A percentile compares a stretch with the other conserved stretches of the same genome.
Conservation (phyloP, 2,329 filamentous ascomycete species). For the Apiospora arundinis region DNA sequence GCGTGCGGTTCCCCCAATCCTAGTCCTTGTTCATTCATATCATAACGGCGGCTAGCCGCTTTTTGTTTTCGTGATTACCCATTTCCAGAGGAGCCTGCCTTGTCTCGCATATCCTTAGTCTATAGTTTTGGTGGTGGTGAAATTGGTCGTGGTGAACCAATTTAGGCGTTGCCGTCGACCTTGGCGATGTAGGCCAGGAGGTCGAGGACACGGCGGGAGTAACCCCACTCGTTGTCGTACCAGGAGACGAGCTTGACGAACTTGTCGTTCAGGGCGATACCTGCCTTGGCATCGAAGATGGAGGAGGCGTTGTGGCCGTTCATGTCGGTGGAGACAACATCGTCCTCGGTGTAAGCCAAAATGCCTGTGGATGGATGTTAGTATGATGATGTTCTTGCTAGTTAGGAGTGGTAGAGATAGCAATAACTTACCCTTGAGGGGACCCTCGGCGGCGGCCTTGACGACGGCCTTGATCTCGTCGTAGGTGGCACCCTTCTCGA, state of each 20-base stretch:
- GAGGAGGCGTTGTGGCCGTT: constrained; percentile 93
- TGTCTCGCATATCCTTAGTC: background rate
- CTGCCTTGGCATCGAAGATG: constrained; percentile 99
- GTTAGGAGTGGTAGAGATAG: background rate
- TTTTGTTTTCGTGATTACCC: constrained; percentile 18
- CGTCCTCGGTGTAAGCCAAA: constrained; percentile 95
- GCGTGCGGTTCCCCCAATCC: background rate
- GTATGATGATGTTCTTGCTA: constrained; percentile 22
- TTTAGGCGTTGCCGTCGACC: constrained; percentile 67
- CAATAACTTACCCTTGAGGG: constrained; percentile 76
- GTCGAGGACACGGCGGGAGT: constrained; percentile 94
- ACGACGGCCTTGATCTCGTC: constrained; percentile 92
- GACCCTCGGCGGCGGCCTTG: constrained; percentile 84
- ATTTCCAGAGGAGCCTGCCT: constrained; percentile 6
- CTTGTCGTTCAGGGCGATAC: constrained; percentile 97
- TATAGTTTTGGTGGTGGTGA: constrained; percentile 33
- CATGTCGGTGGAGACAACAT: constrained; percentile 91
- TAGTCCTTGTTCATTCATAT: constrained; percentile 11
- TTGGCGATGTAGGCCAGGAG: constrained; percentile 80
- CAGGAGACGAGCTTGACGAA: constrained; percentile 98
- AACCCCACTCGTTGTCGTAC: constrained; percentile 99
- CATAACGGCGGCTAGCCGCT: background rate
- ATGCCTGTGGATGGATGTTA: constrained; percentile 64
- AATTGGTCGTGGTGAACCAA: constrained; percentile 21
- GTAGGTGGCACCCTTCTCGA: constrained; percentile 88